Percentiles rank a stretch among this genome's conserved stretches.
Conservation (phyloP, 202 grass and related monocot genomes). For the Saccharum hybrid region DNA sequence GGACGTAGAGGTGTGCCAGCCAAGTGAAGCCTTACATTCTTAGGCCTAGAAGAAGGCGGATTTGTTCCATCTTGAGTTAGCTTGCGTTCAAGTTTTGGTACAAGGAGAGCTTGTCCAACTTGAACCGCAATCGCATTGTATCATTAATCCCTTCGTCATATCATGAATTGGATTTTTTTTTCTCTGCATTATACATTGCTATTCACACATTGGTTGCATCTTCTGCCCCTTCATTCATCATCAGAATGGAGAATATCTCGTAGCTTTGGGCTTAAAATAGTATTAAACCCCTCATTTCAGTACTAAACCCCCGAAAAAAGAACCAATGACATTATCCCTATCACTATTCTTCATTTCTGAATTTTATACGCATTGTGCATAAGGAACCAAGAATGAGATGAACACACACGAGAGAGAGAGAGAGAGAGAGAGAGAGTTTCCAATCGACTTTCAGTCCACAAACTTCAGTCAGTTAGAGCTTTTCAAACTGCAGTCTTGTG, state of each 20-base stretch:
- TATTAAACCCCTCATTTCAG: too few relatives aligned
- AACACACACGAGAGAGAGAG: neutral
- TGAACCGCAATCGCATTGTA: slow-evolving; percentile 30
- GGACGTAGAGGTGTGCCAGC: neutral
- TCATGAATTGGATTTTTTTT: slow-evolving; percentile 41
- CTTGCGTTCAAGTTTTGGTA: slow-evolving; percentile 28
- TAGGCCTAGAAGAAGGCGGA: slow-evolving; percentile 46
- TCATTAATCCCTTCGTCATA: neutral
- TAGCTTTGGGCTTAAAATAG: neutral
- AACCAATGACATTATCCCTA: too few relatives aligned
- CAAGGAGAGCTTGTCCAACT: slow-evolving; percentile 23
- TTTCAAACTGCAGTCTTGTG: neutral
- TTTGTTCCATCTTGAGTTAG: slow-evolving; percentile 19
- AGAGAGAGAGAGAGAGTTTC: neutral
- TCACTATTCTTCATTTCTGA: neutral
- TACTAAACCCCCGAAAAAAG: too few relatives aligned
- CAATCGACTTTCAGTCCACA: neutral
- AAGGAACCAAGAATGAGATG: neutral
- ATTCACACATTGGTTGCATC: neutral
- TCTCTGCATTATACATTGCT: neutral
- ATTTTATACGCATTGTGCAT: neutral
- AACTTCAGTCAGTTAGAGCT: neutral
- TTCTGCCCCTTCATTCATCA: neutral
- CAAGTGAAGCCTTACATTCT: slow-evolving; percentile 36
- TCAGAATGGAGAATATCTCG: neutral